Evolutionary conservation across 371 early-diverging fungal genomes (phyloP), one percentile per base, ranked within the genome.

Genomic region (Mucor lusitanicus): DNA sequence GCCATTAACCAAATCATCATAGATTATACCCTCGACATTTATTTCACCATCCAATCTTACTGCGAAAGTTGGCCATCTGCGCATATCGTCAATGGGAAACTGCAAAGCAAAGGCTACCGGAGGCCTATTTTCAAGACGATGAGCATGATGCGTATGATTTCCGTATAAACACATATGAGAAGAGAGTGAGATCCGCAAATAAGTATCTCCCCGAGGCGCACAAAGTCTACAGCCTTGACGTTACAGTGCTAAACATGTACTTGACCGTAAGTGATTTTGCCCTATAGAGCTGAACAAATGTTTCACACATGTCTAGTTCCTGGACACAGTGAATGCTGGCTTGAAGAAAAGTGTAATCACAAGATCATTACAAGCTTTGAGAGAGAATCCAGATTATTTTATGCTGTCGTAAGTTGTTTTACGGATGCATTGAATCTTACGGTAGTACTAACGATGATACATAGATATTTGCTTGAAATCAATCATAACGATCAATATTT

Each of bases 21-120:
- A 46, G 46, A 19, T 27, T 53, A 53, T 50, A 46, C 35, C 33
- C 28, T 30, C 56, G 12, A 19, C 23, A 28, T 17, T 4, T 44
- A 11, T 68, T 48, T 17, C 63, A 58, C 12, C 68, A 68, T 28
- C 68, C 68, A 21, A 63, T 63, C 12, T 3, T 68, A 1, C 19
- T 57, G 7, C 63, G 68, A 50, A 68, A 68, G 11, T 23, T 57
- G 39, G 68, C 68, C 3, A 13, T 68, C 0, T 63, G 63, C 48
- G 17, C 50, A 3, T 68, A 68, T 48, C 17, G 59, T n/a, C 9
- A 48, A 15, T 68, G 68, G 68, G 6, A 57, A 1, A 8, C 13
- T 37, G 58, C 63, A 7, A 48, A 58, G 13, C 17, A 30, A 8
- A 12, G 13, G 13, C 3, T 68, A 8, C 63, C 68, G 1, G 68